These are phyloP conservation scores for Prunus kanzakura DNA, from an alignment of 306 rosid genomes.

Conservation along the genomic window DNA sequence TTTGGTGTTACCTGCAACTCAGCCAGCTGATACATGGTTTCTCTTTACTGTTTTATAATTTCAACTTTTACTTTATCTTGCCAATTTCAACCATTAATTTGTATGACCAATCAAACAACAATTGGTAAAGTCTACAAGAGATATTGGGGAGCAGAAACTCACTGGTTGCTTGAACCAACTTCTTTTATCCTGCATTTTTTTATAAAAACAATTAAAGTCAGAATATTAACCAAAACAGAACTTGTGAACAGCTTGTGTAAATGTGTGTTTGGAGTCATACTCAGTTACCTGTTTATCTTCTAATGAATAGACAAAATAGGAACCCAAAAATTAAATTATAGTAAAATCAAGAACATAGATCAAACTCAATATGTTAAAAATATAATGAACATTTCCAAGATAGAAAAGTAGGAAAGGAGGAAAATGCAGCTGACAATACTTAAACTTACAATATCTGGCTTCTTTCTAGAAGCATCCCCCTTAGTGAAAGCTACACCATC, in stretches of 20 bases:
- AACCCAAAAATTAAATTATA: neutral
- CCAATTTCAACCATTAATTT: neutral
- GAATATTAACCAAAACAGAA: neutral
- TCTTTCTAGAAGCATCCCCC: too few relatives aligned
- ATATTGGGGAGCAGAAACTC: constrained; percentile 33
- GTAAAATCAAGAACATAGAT: neutral
- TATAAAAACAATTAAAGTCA: neutral
- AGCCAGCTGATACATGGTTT: neutral
- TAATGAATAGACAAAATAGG: neutral
- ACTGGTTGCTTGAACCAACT: constrained; percentile 58
- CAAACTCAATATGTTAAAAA: neutral
- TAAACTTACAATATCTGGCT: neutral
- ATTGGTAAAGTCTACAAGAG: neutral
- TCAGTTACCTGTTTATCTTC: neutral
- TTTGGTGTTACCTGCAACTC: neutral
- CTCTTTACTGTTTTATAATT: neutral
- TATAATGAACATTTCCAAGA: neutral
- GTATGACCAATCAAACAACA: neutral
- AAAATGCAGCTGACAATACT: neutral
- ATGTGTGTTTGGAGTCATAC: neutral
- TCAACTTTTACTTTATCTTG: neutral
- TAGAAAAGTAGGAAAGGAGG: neutral
- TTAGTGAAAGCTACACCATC: too few relatives aligned
- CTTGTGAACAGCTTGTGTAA: neutral
- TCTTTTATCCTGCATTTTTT: constrained; percentile 50